These are phyloP conservation scores for Brettanomyces bruxellensis DNA, from an alignment of 805 yeast species.

Conservation along the genomic window DNA sequence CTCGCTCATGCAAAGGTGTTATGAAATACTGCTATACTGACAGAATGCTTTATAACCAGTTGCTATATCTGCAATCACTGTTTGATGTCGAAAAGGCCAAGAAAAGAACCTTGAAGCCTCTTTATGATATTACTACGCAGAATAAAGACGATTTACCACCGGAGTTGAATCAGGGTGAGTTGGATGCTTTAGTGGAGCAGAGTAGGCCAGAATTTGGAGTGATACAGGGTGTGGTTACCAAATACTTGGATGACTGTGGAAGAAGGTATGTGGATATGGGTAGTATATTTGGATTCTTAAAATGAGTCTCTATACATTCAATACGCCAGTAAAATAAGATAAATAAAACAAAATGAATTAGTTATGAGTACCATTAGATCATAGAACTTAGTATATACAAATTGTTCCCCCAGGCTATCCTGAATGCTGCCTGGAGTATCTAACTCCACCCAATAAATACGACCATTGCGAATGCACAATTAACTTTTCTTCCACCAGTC, in stretches of 20 bases:
- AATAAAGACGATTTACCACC: slow-evolving; percentile 16
- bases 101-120: slow-evolving; percentile 43
- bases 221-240: slow-evolving; percentile 52
- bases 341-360: background rate
- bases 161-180: slow-evolving; percentile 37
- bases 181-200: slow-evolving; percentile 72
- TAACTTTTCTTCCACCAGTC: background rate
- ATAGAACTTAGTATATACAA: too few species aligned
- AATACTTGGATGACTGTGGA: slow-evolving; percentile 74
- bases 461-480: too few species aligned
- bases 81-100: slow-evolving; percentile 80
- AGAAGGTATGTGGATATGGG: slow-evolving; percentile 85
- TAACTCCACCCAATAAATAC: background rate
- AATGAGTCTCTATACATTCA: slow-evolving; percentile 1
- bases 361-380: background rate
- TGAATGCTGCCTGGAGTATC: too few species aligned
- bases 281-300: slow-evolving; percentile 44
- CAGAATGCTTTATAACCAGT: slow-evolving; percentile 76
- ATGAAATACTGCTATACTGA: slow-evolving; percentile 73
- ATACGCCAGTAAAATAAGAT: background rate
- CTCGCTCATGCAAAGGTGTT: slow-evolving; percentile 67
- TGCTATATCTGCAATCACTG: slow-evolving; percentile 65
- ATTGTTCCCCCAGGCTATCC: too few species aligned
- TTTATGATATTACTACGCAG: slow-evolving; percentile 23
- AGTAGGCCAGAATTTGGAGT: slow-evolving; percentile 53